A percentile compares a stretch with the other conserved stretches of the same genome.
Evolutionary conservation across 441 rosid genomes (phyloP).

Genomic region (Croton laevigatus): DNA sequence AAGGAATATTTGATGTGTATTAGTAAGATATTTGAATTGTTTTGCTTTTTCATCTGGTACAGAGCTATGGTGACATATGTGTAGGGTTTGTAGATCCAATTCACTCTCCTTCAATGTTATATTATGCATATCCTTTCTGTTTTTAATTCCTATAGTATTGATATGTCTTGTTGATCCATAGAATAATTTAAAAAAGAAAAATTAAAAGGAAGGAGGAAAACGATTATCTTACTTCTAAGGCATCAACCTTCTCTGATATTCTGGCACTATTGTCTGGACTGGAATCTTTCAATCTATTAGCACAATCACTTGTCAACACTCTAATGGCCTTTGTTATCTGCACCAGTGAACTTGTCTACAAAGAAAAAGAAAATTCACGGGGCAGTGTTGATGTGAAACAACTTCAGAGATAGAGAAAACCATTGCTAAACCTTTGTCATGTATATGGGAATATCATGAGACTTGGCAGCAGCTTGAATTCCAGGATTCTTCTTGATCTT

Average conservation of each 20-base stretch:
- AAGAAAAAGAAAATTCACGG: neutral
- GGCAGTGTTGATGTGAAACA: neutral
- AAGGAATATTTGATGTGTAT: neutral
- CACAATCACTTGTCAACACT: constrained; percentile 50
- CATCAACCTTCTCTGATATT: constrained; percentile 64
- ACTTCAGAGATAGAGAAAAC: constrained; percentile 8
- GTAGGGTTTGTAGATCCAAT: neutral
- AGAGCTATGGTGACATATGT: neutral
- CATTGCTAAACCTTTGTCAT: constrained; percentile 61
- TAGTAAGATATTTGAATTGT: neutral
- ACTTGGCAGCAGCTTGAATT: constrained; percentile 69
- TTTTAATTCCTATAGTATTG: neutral
- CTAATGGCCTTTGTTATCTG: constrained; percentile 72
- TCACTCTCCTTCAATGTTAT: neutral
- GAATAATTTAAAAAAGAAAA: constrained; percentile 1
- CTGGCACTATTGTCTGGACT: constrained; percentile 45
- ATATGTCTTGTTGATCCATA: neutral
- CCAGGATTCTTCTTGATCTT: constrained; percentile 65
- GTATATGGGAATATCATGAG: constrained; percentile 65
- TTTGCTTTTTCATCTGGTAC: neutral
- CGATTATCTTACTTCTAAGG: constrained; percentile 57
- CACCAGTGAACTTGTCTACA: constrained; percentile 72
- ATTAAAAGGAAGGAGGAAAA: neutral
- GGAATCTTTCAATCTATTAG: constrained; percentile 43
- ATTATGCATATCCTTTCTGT: neutral